Evolutionary conservation across 2,329 filamentous ascomycete genomes (phyloP).

Genomic region (Ampelomyces quisqualis): DNA sequence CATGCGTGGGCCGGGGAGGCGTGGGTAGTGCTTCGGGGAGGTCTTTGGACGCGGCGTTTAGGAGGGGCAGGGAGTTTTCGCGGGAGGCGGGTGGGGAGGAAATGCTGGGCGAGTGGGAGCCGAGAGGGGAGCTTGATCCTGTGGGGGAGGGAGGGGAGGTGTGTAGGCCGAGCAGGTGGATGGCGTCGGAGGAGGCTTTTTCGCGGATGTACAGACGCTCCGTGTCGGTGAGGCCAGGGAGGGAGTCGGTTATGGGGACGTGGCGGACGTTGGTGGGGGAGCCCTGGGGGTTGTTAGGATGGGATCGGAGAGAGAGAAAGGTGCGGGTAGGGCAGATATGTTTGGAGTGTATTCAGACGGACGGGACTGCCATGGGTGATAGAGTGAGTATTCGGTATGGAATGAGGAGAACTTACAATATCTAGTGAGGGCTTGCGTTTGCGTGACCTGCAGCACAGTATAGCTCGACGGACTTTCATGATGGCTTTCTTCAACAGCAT

Average conservation of each 20-base stretch:
- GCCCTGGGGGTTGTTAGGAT: slow-evolving; percentile 17
- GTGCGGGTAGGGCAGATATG: not conserved
- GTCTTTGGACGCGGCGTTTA: slow-evolving; percentile 27
- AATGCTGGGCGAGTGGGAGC: slow-evolving; percentile 9
- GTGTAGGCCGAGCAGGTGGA: slow-evolving; percentile 25
- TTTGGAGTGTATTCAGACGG: too few relatives aligned
- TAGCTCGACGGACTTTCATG: slow-evolving; percentile 19
- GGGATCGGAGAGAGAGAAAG: not conserved
- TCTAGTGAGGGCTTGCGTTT: slow-evolving; percentile 25
- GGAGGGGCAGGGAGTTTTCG: slow-evolving; percentile 20
- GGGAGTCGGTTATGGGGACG: slow-evolving; percentile 28
- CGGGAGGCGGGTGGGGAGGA: slow-evolving; percentile 13
- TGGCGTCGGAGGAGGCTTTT: slow-evolving; percentile 33
- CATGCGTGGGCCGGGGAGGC: slow-evolving; percentile 19
- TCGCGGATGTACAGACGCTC: slow-evolving; percentile 33
- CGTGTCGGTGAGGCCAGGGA: slow-evolving; percentile 34
- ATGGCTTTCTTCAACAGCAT: slow-evolving; percentile 31
- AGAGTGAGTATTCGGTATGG: not conserved
- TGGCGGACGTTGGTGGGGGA: slow-evolving; percentile 34
- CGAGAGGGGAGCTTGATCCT: slow-evolving; percentile 12
- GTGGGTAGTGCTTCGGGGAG: slow-evolving; percentile 27
- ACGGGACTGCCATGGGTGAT: not conserved
- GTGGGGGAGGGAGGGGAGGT: slow-evolving; percentile 15
- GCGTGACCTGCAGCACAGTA: slow-evolving; percentile 31
- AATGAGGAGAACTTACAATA: slow-evolving; percentile 13